Conservation (phyloP, 2,329 filamentous ascomycete genomes). For the Fusarium zealandicum region DNA sequence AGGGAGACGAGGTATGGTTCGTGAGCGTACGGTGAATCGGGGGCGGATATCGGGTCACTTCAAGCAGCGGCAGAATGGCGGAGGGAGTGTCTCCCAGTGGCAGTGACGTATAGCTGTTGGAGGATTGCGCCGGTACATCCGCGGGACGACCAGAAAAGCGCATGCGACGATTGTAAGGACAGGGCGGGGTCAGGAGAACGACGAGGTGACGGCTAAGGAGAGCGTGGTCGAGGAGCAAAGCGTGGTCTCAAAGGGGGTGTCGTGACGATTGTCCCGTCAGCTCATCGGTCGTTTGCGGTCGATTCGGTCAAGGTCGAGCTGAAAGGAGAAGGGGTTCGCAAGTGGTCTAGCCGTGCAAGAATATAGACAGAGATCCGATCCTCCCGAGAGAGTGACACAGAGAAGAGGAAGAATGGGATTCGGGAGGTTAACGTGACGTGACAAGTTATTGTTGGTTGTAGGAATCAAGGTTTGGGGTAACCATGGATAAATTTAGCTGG, state of each 20-base stretch:
- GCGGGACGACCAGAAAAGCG: conserved; percentile 22
- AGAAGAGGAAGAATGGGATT: conserved; percentile 10
- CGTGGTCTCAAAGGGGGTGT: conserved; percentile 3
- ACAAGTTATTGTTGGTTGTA: conserved; percentile 29
- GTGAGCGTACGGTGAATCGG: conserved; percentile 6
- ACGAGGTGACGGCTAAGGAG: background rate
- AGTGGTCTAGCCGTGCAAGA: conserved; percentile 1
- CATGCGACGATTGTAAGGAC: conserved; percentile 8
- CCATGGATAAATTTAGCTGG: conserved; percentile 28
- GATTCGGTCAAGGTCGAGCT: conserved; percentile 1
- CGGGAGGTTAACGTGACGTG: conserved; percentile 23
- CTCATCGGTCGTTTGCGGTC: conserved; percentile 26
- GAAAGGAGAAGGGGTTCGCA: conserved; percentile 5
- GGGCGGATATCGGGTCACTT: conserved; percentile 9
- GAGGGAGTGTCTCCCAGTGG: conserved; percentile 29
- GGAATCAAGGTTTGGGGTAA: conserved; percentile 35
- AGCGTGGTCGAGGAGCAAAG: conserved; percentile 3
- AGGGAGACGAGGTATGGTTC: conserved; percentile 21
- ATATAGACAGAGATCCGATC: background rate
- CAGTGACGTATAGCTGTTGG: conserved; percentile 31
- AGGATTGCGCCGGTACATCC: conserved; percentile 31
- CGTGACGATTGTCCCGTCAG: conserved; percentile 14
- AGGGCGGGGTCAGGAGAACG: background rate
- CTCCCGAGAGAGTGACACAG: conserved; percentile 10
- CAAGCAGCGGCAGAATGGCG: conserved; percentile 13